Conservation (phyloP, 2,329 filamentous ascomycete genomes). For the Aspergillus sojae region DNA sequence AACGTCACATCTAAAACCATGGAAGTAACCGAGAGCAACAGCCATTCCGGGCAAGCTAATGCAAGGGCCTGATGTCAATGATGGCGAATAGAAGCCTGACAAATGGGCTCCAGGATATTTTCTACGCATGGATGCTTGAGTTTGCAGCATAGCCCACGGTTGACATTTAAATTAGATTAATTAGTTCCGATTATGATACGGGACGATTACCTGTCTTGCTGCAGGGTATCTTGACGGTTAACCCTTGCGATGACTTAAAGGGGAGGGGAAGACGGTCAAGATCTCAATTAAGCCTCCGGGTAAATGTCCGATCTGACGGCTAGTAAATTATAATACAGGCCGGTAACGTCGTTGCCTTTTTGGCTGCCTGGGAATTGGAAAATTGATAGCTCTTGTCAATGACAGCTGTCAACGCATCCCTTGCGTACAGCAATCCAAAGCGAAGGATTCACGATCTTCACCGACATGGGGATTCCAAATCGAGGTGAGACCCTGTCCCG, state of each 20-base stretch:
- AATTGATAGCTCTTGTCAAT: slow-evolving; percentile 5
- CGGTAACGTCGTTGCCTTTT: slow-evolving; percentile 10
- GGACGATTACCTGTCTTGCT: not conserved
- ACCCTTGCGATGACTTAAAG: not conserved
- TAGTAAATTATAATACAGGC: not conserved
- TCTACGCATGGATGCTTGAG: not conserved
- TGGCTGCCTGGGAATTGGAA: not conserved
- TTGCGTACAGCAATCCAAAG: slow-evolving; percentile 1
- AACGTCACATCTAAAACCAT: not conserved
- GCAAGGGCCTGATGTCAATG: not conserved
- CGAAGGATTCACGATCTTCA: not conserved
- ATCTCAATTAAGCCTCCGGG: not conserved
- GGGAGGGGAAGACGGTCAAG: not conserved
- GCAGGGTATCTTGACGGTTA: too few species aligned
- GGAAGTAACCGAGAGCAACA: not conserved
- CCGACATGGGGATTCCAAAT: not conserved
- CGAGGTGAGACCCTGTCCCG: too few species aligned
- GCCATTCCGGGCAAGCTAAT: not conserved
- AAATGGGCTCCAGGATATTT: not conserved
- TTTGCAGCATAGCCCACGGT: not conserved
- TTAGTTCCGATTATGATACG: not conserved
- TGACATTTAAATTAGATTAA: not conserved
- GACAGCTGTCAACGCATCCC: slow-evolving; percentile 17
- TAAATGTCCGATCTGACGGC: not conserved
- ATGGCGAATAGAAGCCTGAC: not conserved